Base-by-base conservation (phyloP, 805 yeast genomes). In the Lipomyces chichibuensis region DNA sequence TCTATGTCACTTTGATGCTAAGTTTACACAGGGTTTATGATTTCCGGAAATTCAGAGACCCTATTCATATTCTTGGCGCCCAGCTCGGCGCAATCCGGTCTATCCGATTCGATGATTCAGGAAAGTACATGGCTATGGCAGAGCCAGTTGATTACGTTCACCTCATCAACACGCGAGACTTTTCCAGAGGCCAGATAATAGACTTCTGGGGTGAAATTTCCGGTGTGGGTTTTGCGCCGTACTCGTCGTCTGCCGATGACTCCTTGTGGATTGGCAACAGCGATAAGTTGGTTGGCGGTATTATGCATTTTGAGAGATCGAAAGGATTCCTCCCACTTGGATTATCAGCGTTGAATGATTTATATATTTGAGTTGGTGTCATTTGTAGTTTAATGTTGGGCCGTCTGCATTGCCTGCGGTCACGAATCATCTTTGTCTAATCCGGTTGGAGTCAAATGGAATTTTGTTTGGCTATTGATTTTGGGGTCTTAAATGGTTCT, bases 131-230 rank as follows among this genome's bases (percentile, higher is more conserved):
- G 9, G 80, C 83, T 13, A 84, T 87, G 82, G 87, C 87, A 2
- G 90, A 87, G 71, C 82, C 86, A 46, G 79, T 85, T 62, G 90
- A 87, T 72, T 85, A 84, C 70, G 84, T 84, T 6, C 87, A 87
- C 13, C 70, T 87, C 1, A 71, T 86, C 11, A 81, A 81, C 65
- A 70, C 83, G 64, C 61, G 56, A 23, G 66, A 62, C 3, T 60
- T 32, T 8, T 54, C 64, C 0, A 54, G 72, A 5, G 80, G 80
- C 13, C 89, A 87, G 73, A 77, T 82, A 3, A 80, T 87, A 35
- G 84, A 84, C 53, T 80, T 84, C 67, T 82, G 86, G 71, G 90
- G 90, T 0, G 86, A 85, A 68, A 81, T 87, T 64, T 81, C 85
- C 1, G 90, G 90, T 3, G 78, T 85, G 59, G 82, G 81, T 57